A percentile compares a stretch with the other conserved stretches of the same genome.
Conservation (phyloP, 2,329 filamentous ascomycete species). For the Ophiostoma sp. region DNA sequence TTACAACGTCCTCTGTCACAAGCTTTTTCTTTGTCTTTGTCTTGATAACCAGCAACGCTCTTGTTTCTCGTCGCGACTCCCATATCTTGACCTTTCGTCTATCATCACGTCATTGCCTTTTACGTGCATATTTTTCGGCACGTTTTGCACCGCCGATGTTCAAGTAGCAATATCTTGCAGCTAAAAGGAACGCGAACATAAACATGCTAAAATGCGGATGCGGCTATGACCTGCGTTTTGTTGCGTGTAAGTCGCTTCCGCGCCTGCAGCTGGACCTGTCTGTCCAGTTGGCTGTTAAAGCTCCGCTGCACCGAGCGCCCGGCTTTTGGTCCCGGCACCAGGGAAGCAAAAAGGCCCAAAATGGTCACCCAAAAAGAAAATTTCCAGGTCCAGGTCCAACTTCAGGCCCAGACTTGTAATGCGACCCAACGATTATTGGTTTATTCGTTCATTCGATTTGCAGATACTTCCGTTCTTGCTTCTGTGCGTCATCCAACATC, state of each 20-base stretch:
- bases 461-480: neutral
- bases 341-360: neutral
- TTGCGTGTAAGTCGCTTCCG: conserved; percentile 23
- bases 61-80: neutral
- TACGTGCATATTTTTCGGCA: neutral
- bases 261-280: neutral
- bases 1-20: conserved; percentile 25
- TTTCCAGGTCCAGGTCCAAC: neutral
- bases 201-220: neutral
- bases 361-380: too few species aligned
- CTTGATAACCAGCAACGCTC: neutral
- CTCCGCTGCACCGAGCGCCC: conserved; percentile 29
- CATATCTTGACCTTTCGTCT: neutral
- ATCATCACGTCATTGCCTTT: neutral
- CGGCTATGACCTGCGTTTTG: neutral
- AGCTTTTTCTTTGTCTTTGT: conserved; percentile 20
- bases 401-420: neutral
- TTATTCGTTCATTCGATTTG: neutral
- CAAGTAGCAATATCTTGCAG: neutral
- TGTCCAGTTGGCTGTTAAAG: neutral
- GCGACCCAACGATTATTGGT: neutral
- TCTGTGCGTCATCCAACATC: neutral
- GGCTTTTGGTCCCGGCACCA: conserved; percentile 21
- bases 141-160: neutral
- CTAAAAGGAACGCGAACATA: neutral